A percentile compares a stretch with the other conserved stretches of the same genome.
Conservation (phyloP, 441 rosid genomes). For the Biscutella laevigata region DNA sequence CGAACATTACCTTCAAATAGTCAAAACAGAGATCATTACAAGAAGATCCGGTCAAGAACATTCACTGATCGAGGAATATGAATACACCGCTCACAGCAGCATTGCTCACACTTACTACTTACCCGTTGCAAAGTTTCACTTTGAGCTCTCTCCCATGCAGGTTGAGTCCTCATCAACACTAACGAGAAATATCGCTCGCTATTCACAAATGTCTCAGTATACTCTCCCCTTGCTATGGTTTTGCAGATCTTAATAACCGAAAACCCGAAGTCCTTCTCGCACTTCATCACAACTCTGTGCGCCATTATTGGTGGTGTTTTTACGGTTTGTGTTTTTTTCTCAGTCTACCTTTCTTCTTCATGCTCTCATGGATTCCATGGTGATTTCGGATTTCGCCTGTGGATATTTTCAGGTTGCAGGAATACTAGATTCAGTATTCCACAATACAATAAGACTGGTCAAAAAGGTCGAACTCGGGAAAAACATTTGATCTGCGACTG, state of each 20-base stretch:
- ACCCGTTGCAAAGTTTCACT: slow-evolving; percentile 87
- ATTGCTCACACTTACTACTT: slow-evolving; percentile 57
- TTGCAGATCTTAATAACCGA: slow-evolving; percentile 78
- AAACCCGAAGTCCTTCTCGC: slow-evolving; percentile 75
- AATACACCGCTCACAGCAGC: slow-evolving; percentile 96
- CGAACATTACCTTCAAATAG: slow-evolving; percentile 95
- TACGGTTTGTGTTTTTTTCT: slow-evolving; percentile 57
- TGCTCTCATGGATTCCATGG: not conserved
- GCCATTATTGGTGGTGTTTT: slow-evolving; percentile 98
- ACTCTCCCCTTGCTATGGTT: slow-evolving; percentile 3
- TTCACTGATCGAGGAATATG: slow-evolving; percentile 68
- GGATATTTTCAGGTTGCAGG: slow-evolving; percentile 80
- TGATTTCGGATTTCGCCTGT: not conserved
- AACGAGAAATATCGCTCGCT: not conserved
- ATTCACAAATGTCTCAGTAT: not conserved
- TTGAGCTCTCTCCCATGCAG: slow-evolving; percentile 99
- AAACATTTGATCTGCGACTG: slow-evolving; percentile 45
- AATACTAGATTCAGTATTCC: slow-evolving; percentile 73
- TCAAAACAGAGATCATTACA: slow-evolving; percentile 77
- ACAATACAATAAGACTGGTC: slow-evolving; percentile 75
- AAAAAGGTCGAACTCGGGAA: slow-evolving; percentile 92
- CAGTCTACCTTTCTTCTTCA: not conserved
- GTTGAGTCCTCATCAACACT: slow-evolving; percentile 30
- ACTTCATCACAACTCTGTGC: slow-evolving; percentile 88
- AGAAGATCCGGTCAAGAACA: slow-evolving; percentile 34